Base-by-base conservation (phyloP, 1,139 yeast species). In the Kodamaea plutei region DNA sequence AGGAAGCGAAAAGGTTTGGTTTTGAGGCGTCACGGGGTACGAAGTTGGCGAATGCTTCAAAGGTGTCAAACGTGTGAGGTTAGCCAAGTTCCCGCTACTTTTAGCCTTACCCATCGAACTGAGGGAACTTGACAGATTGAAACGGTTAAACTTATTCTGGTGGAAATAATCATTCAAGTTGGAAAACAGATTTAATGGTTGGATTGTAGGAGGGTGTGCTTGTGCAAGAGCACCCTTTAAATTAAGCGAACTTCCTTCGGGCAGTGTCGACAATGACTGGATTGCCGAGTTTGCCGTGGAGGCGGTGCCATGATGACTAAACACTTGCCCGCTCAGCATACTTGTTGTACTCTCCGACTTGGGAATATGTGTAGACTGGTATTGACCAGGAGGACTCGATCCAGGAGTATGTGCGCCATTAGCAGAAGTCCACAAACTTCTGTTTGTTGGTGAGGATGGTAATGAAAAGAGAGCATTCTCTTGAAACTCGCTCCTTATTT, bases 21-120 rank as follows among this genome's bases (percentile, higher is more conserved):
- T 29, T n/a, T n/a, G n/a, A n/a, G n/a, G n/a, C n/a, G n/a, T n/a
- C n/a, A n/a, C n/a, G n/a, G n/a, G n/a, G n/a, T n/a, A n/a, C n/a
- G 20, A 23, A 36, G 15, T 41, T 15, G 29, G 34, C 23, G 30
- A 33, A 34, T 57, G 58, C 32, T 58, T 64, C 14, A 66, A 45
- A 2, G 72, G 72, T 1, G 72, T 64, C 65, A 66, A 54, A 39
- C 71, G 49, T 28, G 56, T 64, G 16, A 56, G 44, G n/a, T 33
- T 23, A 3, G 50, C 37, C 31, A 57, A 44, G 34, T 52, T 57
- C 10, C 33, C 35, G 12, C 48, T 42, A 10, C 49, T 38, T 31
- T 48, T 48, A 24, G 45, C 40, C 34, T 50, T 53, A 11, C 56
- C 52, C 27, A 29, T 25, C 25, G 26, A 18, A 8, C 50, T 47